Conservation (phyloP, 2,329 filamentous ascomycete species). For the Pseudovirgaria hyperparasitica region DNA sequence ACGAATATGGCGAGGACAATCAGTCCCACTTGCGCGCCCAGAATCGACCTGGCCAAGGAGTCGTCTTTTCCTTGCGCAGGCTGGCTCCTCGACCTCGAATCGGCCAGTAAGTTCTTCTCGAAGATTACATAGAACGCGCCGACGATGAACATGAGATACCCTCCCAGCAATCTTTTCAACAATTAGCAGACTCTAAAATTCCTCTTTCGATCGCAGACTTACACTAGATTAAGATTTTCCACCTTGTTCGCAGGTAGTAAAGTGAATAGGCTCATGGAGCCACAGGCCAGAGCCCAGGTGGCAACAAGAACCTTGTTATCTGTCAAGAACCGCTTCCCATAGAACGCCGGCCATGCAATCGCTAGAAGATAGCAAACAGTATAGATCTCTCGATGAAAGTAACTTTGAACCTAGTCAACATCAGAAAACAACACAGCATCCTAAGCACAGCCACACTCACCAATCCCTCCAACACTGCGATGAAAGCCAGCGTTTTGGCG, state of each 20-base stretch:
- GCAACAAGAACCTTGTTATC: constrained; percentile 50
- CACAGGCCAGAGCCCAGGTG: constrained; percentile 65
- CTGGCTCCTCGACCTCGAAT: constrained; percentile 22
- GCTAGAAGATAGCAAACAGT: constrained; percentile 67
- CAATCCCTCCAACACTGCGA: constrained; percentile 67
- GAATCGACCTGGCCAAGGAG: constrained; percentile 42
- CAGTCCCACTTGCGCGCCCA: constrained; percentile 65
- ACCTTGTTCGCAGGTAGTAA: constrained; percentile 75
- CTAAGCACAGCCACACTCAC: constrained; percentile 18
- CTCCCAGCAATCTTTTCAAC: constrained; percentile 52
- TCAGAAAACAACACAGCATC: background rate
- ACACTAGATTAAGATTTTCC: constrained; percentile 67
- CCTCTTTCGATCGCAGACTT: constrained; percentile 16
- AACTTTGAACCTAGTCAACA: constrained; percentile 71
- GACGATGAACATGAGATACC: constrained; percentile 61
- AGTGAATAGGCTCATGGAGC: constrained; percentile 82
- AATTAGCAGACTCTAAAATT: background rate
- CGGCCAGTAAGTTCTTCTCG: constrained; percentile 49
- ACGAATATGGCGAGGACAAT: constrained; percentile 71
- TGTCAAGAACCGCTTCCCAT: constrained; percentile 60
- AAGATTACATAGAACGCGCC: constrained; percentile 70
- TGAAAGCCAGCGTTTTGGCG: constrained; percentile 52
- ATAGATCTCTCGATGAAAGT: constrained; percentile 80
- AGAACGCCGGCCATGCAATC: constrained; percentile 63
- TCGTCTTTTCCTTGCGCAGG: constrained; percentile 22